Evolutionary conservation across 805 yeast species (phyloP).

Genomic region (Komagataella pastoris): DNA sequence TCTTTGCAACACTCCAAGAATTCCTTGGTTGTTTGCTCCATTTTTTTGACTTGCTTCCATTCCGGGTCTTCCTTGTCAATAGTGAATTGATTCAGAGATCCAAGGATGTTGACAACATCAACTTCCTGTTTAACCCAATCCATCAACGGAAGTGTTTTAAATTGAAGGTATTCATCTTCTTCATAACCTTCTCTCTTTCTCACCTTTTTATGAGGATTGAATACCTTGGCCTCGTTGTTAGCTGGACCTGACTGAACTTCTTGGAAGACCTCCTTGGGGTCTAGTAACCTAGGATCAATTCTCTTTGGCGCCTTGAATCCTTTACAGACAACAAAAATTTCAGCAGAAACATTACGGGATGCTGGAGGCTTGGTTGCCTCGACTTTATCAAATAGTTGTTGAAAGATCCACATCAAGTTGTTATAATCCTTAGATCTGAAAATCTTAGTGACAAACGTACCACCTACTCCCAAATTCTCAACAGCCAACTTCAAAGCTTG

Average conservation of each 20-base stretch:
- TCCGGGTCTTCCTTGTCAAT: constrained; percentile 54
- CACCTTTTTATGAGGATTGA: constrained; percentile 83
- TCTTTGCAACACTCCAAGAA: constrained; percentile 77
- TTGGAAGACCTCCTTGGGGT: constrained; percentile 88
- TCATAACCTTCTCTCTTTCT: constrained; percentile 95
- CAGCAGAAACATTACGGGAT: constrained; percentile 98
- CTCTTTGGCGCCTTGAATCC: constrained; percentile 95
- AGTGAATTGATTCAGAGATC: constrained; percentile 52
- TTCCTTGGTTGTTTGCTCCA: constrained; percentile 71
- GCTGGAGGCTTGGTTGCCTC: constrained; percentile 99
- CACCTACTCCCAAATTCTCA: constrained; percentile 83
- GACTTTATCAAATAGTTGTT: constrained; percentile 88
- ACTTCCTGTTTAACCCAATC: constrained; percentile 65
- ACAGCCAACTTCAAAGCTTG: constrained; percentile 91
- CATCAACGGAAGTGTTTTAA: constrained; percentile 58
- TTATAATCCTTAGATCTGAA: constrained; percentile 98
- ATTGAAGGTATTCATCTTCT: constrained; percentile 73
- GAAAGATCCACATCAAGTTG: constrained; percentile 94
- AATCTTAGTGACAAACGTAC: constrained; percentile 91
- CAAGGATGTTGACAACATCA: constrained; percentile 76
- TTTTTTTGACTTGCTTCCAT: constrained; percentile 55
- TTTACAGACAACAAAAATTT: constrained; percentile 92
- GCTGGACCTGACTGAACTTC: constrained; percentile 66
- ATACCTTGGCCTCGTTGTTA: constrained; percentile 83
- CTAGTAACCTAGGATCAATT: constrained; percentile 83